A percentile compares a stretch with the other conserved stretches of the same genome.
Conservation (phyloP, 2,329 filamentous ascomycete genomes). For the Gliomastix tumulicola region DNA sequence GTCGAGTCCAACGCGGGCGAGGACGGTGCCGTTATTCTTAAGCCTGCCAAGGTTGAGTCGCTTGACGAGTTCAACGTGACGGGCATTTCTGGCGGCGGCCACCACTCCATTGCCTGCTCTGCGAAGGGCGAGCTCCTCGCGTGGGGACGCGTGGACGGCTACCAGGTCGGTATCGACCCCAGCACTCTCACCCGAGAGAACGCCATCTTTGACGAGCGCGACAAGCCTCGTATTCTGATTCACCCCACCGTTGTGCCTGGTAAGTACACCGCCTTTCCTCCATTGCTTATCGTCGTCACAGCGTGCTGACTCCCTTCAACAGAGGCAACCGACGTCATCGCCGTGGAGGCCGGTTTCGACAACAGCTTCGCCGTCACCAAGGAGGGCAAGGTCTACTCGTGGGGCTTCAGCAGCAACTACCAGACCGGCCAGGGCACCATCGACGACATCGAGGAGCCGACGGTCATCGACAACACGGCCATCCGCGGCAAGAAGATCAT, state of each 20-base stretch:
- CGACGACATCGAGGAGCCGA: constrained; percentile 75
- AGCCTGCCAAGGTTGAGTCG: constrained; percentile 59
- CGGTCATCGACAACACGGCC: constrained; percentile 77
- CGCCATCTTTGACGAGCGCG: constrained; percentile 55
- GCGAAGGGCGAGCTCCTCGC: constrained; percentile 48
- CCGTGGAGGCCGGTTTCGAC: constrained; percentile 60
- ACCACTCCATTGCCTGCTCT: constrained; percentile 66
- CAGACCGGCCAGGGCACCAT: constrained; percentile 71
- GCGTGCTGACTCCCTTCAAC: constrained; percentile 1
- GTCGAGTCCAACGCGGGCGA: constrained; percentile 48
- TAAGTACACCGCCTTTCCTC: constrained; percentile 20
- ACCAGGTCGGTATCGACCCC: constrained; percentile 49
- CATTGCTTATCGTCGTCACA: neutral
- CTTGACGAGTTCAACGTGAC: constrained; percentile 58
- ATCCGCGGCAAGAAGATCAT: constrained; percentile 67
- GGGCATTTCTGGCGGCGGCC: constrained; percentile 62
- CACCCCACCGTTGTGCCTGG: constrained; percentile 32
- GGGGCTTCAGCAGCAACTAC: constrained; percentile 76
- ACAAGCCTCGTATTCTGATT: constrained; percentile 57
- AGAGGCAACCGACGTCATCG: constrained; percentile 44
- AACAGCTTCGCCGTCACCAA: constrained; percentile 66
- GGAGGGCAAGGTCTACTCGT: constrained; percentile 67
- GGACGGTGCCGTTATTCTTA: constrained; percentile 61
- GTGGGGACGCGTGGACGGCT: constrained; percentile 52
- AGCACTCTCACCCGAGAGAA: constrained; percentile 40